Evolutionary conservation across 495 filamentous ascomycete genomes (phyloP).

Genomic region (Podospora fimiseda): DNA sequence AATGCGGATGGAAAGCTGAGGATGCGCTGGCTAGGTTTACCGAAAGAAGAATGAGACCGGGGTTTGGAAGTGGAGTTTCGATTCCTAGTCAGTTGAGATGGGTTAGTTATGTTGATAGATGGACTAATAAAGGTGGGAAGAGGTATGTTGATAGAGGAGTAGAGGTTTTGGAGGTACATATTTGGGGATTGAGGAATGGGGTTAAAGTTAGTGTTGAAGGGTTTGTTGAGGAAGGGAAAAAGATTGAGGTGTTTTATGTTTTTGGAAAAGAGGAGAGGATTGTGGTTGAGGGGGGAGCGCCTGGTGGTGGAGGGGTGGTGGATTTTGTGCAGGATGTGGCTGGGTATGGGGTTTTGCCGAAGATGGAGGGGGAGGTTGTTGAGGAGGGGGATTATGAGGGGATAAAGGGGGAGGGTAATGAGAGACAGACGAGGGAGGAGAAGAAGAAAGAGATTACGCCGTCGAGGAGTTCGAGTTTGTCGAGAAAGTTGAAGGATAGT

Average conservation of each 20-base stretch:
- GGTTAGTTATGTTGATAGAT: conserved; percentile 84
- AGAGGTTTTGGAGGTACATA: conserved; percentile 81
- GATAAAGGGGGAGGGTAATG: neutral
- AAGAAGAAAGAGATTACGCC: conserved; percentile 3
- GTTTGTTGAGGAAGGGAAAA: conserved; percentile 79
- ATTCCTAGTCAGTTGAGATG: conserved; percentile 89
- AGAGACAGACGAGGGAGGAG: neutral
- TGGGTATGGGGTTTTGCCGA: conserved; percentile 31
- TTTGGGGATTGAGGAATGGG: conserved; percentile 82
- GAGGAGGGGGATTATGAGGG: conserved; percentile 20
- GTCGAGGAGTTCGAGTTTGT: conserved; percentile 16
- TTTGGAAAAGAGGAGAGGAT: conserved; percentile 69
- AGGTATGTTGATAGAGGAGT: conserved; percentile 75
- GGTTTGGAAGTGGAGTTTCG: conserved; percentile 83
- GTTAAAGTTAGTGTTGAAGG: conserved; percentile 85
- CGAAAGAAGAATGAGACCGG: conserved; percentile 76
- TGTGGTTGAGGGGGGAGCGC: conserved; percentile 55
- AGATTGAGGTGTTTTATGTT: conserved; percentile 74
- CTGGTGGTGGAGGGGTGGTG: conserved; percentile 39
- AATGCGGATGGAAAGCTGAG: conserved; percentile 76
- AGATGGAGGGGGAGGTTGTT: conserved; percentile 23
- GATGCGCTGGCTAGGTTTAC: conserved; percentile 81
- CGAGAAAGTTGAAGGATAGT: conserved; percentile 14
- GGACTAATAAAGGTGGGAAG: conserved; percentile 60
- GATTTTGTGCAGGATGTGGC: conserved; percentile 50